Evolutionary conservation across 2,329 filamentous ascomycete genomes (phyloP).

Genomic region (Plectosphaerella plurivora): DNA sequence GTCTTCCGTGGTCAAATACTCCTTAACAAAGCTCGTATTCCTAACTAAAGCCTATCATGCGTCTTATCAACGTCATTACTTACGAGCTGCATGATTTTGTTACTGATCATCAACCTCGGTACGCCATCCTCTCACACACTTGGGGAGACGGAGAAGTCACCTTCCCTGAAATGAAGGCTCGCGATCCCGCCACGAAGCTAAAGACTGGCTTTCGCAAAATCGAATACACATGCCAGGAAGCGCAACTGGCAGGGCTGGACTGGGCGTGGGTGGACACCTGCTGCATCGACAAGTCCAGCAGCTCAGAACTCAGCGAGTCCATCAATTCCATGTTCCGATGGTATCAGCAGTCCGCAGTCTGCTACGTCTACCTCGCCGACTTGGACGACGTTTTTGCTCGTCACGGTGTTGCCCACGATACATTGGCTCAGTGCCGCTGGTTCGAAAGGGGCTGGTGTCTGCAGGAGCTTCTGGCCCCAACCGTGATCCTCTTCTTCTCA

Average conservation of each 20-base stretch:
- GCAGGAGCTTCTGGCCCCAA: constrained; percentile 6
- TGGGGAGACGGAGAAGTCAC: constrained; percentile 9
- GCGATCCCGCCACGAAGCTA: neutral
- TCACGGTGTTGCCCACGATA: neutral
- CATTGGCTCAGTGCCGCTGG: constrained; percentile 1
- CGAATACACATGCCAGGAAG: constrained; percentile 7
- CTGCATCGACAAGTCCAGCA: constrained; percentile 24
- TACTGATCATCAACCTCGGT: neutral
- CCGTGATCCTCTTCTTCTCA: constrained; percentile 10
- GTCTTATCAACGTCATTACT: constrained; percentile 1
- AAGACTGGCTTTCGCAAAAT: constrained; percentile 7
- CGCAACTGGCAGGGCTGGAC: constrained; percentile 15
- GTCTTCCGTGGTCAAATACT: too few species aligned
- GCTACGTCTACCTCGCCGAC: constrained; percentile 13
- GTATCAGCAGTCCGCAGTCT: constrained; percentile 11
- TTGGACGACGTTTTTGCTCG: neutral
- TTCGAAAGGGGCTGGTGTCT: constrained; percentile 13
- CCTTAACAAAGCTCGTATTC: too few species aligned
- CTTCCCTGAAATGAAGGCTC: constrained; percentile 3
- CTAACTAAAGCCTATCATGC: neutral
- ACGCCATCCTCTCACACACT: constrained; percentile 13
- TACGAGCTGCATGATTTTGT: constrained; percentile 1
- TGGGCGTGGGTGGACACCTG: constrained; percentile 32
- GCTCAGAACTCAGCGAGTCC: constrained; percentile 5
- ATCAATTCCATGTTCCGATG: constrained; percentile 17